These are phyloP conservation scores for Coemansia reversa DNA, from an alignment of 192 early-diverging fungal species.

Conservation along the genomic window DNA sequence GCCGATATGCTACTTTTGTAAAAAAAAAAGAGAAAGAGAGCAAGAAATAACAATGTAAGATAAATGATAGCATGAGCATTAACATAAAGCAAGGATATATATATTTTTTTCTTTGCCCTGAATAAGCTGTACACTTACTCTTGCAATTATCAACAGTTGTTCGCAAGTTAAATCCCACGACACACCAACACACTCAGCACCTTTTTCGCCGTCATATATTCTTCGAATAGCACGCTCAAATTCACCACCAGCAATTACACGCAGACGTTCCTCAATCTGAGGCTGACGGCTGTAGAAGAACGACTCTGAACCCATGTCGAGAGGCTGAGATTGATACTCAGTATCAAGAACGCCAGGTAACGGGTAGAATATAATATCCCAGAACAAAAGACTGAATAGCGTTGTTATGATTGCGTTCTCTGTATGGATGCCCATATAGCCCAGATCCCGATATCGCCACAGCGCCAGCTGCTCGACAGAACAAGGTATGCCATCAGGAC, in stretches of 20 bases:
- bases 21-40: neutral
- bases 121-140: slow-evolving; percentile 14
- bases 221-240: slow-evolving; percentile 17
- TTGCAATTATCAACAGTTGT: slow-evolving; percentile 26
- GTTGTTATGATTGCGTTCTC: slow-evolving; percentile 64
- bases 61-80: no score
- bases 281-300: slow-evolving; percentile 60
- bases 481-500: slow-evolving; percentile 51
- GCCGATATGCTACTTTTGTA: slow-evolving; percentile 57
- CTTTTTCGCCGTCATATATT: slow-evolving; percentile 26
- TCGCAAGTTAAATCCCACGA: slow-evolving; percentile 42
- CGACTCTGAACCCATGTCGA: slow-evolving; percentile 66
- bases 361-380: slow-evolving; percentile 66
- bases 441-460: slow-evolving; percentile 61
- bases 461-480: slow-evolving; percentile 65
- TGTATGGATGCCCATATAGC: slow-evolving; percentile 63
- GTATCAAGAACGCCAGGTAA: slow-evolving; percentile 70
- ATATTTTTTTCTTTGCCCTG: neutral
- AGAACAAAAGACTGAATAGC: slow-evolving; percentile 66
- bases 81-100: slow-evolving; percentile 1
- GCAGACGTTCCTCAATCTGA: slow-evolving; percentile 39
- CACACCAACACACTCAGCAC: slow-evolving; percentile 40
- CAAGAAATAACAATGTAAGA: no score
- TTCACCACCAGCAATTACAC: slow-evolving; percentile 27
- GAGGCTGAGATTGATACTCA: slow-evolving; percentile 63